Conservation (phyloP, 2,329 filamentous ascomycete genomes). For the Colletotrichum tofieldiae region DNA sequence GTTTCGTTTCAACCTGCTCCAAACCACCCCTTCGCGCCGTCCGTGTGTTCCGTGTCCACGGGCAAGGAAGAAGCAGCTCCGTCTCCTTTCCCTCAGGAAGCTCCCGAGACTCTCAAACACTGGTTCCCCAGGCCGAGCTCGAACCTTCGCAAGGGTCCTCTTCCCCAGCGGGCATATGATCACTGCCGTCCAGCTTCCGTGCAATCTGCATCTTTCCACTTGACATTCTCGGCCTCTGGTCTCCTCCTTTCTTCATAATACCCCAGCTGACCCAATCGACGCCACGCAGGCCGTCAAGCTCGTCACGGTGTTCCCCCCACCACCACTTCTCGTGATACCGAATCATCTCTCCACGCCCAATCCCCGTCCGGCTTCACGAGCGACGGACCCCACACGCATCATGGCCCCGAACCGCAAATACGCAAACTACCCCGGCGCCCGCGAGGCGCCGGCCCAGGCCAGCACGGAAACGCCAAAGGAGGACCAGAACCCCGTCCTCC, state of each 20-base stretch:
- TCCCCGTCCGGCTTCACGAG: neutral
- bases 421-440: constrained; percentile 43
- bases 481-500: constrained; percentile 79
- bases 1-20: constrained; percentile 17
- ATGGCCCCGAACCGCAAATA: constrained; percentile 44
- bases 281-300: neutral
- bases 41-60: constrained; percentile 8
- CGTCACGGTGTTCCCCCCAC: neutral
- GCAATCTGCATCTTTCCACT: neutral
- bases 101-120: neutral
- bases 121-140: neutral
- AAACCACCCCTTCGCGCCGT: neutral
- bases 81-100: neutral
- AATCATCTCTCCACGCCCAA: neutral
- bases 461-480: constrained; percentile 45
- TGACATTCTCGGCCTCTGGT: neutral
- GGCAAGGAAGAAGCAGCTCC: neutral
- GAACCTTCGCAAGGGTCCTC: neutral
- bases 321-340: neutral
- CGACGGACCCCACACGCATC: neutral
- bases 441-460: constrained; percentile 23
- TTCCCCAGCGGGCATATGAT: constrained; percentile 1
- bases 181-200: neutral
- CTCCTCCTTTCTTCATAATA: neutral
- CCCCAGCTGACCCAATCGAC: neutral